phyloP scores from a whole-genome alignment of 768 basidiomycete species.

The Pleurotus sapidus region DNA sequence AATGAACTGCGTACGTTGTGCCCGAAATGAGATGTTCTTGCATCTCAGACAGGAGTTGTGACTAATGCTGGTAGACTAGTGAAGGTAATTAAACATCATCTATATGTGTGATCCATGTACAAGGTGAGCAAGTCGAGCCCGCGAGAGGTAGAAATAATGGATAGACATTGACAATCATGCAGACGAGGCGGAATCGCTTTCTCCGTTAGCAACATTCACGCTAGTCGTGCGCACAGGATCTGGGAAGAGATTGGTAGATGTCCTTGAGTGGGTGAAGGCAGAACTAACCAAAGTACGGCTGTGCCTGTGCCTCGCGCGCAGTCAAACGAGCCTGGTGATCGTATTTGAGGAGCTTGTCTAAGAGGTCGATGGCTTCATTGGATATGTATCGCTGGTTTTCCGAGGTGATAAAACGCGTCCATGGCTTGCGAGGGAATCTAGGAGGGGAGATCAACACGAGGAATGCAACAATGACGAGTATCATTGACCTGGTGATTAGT shows the following conservation, averaged over 20 bases:
- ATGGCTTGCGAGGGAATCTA: conserved; percentile 91
- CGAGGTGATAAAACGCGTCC: conserved; percentile 93
- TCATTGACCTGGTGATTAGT: conserved; percentile 46
- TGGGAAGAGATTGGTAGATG: conserved; percentile 20
- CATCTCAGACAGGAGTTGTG: too few relatives aligned
- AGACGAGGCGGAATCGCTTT: conserved; percentile 57
- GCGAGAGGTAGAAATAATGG: neutral
- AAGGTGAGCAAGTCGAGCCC: neutral
- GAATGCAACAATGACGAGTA: neutral
- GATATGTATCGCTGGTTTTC: conserved; percentile 96
- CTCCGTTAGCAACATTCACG: conserved; percentile 46
- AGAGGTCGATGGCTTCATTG: conserved; percentile 93
- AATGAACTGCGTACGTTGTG: too few relatives aligned
- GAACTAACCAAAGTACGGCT: conserved; percentile 84
- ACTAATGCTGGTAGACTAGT: too few relatives aligned
- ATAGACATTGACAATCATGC: conserved; percentile 27
- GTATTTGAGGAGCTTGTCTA: conserved; percentile 94
- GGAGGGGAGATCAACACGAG: conserved; percentile 6
- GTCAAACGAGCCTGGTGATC: conserved; percentile 97
- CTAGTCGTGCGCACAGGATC: conserved; percentile 46
- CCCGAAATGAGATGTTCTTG: too few relatives aligned
- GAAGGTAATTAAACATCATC: conserved; percentile 7
- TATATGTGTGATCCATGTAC: conserved; percentile 7
- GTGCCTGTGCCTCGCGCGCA: conserved; percentile 87
- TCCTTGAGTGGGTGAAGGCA: conserved; percentile 8